These are phyloP conservation scores for Colletotrichum brevisporum DNA, from an alignment of 2,329 filamentous ascomycete species.

Conservation along the genomic window DNA sequence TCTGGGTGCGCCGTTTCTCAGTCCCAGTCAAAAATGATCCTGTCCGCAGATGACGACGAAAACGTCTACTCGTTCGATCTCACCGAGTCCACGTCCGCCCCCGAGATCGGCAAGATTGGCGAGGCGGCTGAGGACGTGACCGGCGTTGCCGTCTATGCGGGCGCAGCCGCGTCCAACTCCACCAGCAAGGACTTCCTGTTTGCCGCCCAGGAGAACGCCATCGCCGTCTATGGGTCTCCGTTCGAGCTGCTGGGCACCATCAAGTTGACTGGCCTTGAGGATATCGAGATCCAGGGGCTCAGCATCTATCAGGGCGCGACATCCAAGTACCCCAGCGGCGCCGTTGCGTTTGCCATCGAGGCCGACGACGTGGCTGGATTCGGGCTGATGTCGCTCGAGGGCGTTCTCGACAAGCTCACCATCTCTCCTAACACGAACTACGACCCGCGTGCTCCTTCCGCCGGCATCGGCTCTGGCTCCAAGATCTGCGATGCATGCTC, in stretches of 20 bases:
- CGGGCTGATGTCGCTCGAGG: conserved; percentile 55
- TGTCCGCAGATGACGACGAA: conserved; percentile 55
- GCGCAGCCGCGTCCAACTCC: conserved; percentile 44
- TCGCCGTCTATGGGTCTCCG: conserved; percentile 55
- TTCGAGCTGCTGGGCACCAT: conserved; percentile 55
- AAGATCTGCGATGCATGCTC: conserved; percentile 53
- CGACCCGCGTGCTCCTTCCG: conserved; percentile 49
- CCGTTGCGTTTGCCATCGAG: conserved; percentile 57
- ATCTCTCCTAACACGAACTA: conserved; percentile 56
- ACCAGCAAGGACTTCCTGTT: conserved; percentile 55
- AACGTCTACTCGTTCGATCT: conserved; percentile 56
- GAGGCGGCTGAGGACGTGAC: conserved; percentile 55
- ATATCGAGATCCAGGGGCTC: conserved; percentile 59
- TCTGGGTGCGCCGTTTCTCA: conserved; percentile 58
- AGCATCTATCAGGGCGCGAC: conserved; percentile 56
- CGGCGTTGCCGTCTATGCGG: conserved; percentile 57
- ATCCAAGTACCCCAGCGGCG: conserved; percentile 53
- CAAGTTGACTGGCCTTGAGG: conserved; percentile 54
- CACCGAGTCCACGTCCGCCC: conserved; percentile 53
- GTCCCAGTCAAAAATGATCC: conserved; percentile 54
- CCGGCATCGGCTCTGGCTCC: conserved; percentile 43
- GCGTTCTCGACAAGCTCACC: conserved; percentile 49
- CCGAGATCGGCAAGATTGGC: conserved; percentile 53
- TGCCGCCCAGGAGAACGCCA: conserved; percentile 53
- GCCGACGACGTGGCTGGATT: conserved; percentile 56